Base-by-base conservation (phyloP, 345 rosid genomes). In the Bruguiera sexangula region DNA sequence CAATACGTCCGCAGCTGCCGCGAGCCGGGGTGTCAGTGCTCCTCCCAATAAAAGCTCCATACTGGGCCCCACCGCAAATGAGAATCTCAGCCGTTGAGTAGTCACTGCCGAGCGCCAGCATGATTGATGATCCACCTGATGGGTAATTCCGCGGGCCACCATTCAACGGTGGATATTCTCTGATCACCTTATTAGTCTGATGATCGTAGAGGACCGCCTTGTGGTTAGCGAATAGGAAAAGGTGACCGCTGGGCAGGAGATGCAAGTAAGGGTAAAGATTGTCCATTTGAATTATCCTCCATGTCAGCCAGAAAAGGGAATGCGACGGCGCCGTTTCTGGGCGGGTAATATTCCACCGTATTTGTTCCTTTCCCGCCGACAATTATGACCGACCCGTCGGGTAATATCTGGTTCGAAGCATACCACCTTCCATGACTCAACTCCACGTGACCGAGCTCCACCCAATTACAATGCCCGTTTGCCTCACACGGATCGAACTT, bases 81-180 rank as follows among this genome's bases (percentile, higher is more conserved):
- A 86, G 76, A n/a, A 94, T 73, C 26, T 84, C 82, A 67, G 82
- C 89, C 46, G 91, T 87, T 59, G 71, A 67, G 21, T 67, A 63
- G 5, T 72, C 72, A 0, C 71, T 75, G 1, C 67, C 85, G 2
- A 93, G 84, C 0, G 89, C 86, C 15, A 94, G 66, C 96, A 94
- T 89, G 39, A 71, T 87, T 11, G 97, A 89, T 1, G 96, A 88
- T 16, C 98, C 97, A 27, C 91, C 96, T 0, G 97, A 88, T 1
- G 97, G 95, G 66, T 91, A 91, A 30, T 91, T 91, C 43, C 97
- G 79, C 0, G 96, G 95, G 69, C 94, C 97, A 2, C 97, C 98
- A 8, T 79, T 83, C 69, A 91, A 74, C 21, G 84, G 77, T 9
- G 98, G 98, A 74, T 86, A 93, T 8, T 80, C 74, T 22, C 62